phyloP scores from a whole-genome alignment of 1,284 basidiomycete genomes.

The Pseudozyma pruni region DNA sequence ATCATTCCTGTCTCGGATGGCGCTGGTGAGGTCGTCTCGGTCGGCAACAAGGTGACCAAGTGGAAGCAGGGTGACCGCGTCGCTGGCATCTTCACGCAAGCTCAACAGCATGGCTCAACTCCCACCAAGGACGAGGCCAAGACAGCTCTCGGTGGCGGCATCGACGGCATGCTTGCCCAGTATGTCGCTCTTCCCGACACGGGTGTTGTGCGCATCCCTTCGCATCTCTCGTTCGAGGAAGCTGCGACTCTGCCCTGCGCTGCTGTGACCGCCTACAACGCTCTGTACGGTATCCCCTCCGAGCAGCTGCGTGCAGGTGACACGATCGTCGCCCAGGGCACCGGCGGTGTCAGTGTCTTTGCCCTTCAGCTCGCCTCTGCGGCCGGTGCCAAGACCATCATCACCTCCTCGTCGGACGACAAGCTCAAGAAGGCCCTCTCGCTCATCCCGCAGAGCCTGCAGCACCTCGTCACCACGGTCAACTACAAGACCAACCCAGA shows the following conservation, averaged over 20 bases:
- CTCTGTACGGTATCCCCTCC: slow-evolving; percentile 70
- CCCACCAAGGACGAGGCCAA: slow-evolving; percentile 58
- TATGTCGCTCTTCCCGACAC: slow-evolving; percentile 68
- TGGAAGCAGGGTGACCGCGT: slow-evolving; percentile 75
- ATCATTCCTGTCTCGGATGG: slow-evolving; percentile 75
- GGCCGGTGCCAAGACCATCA: slow-evolving; percentile 74
- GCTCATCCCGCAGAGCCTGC: slow-evolving; percentile 56
- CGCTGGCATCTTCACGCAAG: slow-evolving; percentile 63
- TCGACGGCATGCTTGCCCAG: slow-evolving; percentile 74
- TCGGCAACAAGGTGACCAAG: slow-evolving; percentile 72
- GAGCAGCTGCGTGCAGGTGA: slow-evolving; percentile 69
- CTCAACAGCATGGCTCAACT: slow-evolving; percentile 66
- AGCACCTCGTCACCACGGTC: slow-evolving; percentile 47
- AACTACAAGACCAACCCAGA: slow-evolving; percentile 74
- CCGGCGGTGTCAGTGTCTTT: slow-evolving; percentile 75
- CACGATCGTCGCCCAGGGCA: slow-evolving; percentile 73
- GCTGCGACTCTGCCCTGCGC: slow-evolving; percentile 72
- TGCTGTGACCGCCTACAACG: slow-evolving; percentile 72
- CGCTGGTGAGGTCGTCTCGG: slow-evolving; percentile 74
- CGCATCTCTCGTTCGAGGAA: slow-evolving; percentile 72
- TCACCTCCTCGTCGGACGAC: slow-evolving; percentile 74
- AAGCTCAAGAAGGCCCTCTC: slow-evolving; percentile 69
- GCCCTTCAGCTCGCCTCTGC: slow-evolving; percentile 73
- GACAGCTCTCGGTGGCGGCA: slow-evolving; percentile 71
- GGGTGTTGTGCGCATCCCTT: slow-evolving; percentile 62